Evolutionary conservation across 805 yeast species (phyloP), one percentile per base, ranked within the genome.

Genomic region (Candida mattraensis): DNA sequence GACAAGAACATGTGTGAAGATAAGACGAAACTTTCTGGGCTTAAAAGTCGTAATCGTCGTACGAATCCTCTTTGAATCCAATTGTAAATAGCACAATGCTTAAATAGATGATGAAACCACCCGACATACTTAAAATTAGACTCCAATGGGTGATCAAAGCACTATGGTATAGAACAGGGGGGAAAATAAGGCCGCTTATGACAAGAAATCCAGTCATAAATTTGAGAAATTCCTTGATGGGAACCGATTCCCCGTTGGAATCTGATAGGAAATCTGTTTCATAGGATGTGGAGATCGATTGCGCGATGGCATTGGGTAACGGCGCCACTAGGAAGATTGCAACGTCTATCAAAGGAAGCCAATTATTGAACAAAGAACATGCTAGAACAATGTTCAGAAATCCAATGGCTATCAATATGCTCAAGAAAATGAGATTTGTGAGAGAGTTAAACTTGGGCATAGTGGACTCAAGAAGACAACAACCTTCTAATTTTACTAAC

Each of bases 301-400:
- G 44, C 5, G 58, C 48, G 3, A 62, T 19, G 5, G 59, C 45
- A 35, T 62, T 61, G 13, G 67, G 67, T n/a, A 62, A 37, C 10
- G 67, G 66, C 1, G 66, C 66, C n/a, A 59, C 14, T 15, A 62
- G 44, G 35, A 61, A 62, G 5, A 62, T 47, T 4, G 42, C 49
- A 4, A 62, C 62, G 47, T 84, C 93, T 28, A 80, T 76, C 47
- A 91, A 70, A 29, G 99, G 97, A 49, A 82, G 78, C 89, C 96
- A 93, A 61, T 88, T 89, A 39, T 83, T 79, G 64, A 74, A 87
- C 16, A 93, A 69, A 3, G 91, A 91, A 50, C 96, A 87, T 35
- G 95, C 84, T 24, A 93, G 69, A 18, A 91, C 83, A 28, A 89
- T 93, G 48, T 89, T 72, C 18, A 91, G 74, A 52, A 91, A 89